These are phyloP conservation scores for Phytomonas sp. DNA, from an alignment of 208 protist genomes.

Conservation along the genomic window DNA sequence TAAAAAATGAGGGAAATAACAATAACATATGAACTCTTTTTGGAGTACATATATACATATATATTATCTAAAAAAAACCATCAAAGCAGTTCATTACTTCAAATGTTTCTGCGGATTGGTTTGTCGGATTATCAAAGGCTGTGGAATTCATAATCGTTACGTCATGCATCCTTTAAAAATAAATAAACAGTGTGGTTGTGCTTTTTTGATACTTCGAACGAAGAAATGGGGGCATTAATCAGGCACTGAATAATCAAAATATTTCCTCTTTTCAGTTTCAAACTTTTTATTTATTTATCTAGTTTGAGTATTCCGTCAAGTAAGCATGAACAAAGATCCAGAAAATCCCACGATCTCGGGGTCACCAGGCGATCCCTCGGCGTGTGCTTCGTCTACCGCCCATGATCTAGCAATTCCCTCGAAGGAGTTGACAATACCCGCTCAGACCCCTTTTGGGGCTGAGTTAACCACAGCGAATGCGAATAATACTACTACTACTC, in stretches of 20 bases:
- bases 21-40: background rate
- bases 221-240: background rate
- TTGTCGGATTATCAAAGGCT: background rate
- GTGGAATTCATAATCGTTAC: conserved; percentile 1
- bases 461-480: background rate
- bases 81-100: background rate
- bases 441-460: background rate
- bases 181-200: conserved; percentile 13
- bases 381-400: background rate
- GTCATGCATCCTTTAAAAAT: background rate
- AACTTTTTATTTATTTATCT: background rate
- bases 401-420: background rate
- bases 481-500: conserved; percentile 3
- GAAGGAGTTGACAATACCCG: background rate
- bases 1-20: background rate
- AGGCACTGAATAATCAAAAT: background rate
- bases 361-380: background rate
- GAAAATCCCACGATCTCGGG: background rate
- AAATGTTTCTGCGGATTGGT: background rate
- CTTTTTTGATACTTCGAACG: conserved; percentile 8
- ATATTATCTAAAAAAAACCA: conserved; percentile 1
- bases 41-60: background rate
- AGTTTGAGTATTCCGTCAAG: background rate
- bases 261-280: conserved; percentile 1
- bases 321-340: background rate